Base-by-base conservation (phyloP, 2,329 filamentous ascomycete species). In the Xylariaceae sp. region DNA sequence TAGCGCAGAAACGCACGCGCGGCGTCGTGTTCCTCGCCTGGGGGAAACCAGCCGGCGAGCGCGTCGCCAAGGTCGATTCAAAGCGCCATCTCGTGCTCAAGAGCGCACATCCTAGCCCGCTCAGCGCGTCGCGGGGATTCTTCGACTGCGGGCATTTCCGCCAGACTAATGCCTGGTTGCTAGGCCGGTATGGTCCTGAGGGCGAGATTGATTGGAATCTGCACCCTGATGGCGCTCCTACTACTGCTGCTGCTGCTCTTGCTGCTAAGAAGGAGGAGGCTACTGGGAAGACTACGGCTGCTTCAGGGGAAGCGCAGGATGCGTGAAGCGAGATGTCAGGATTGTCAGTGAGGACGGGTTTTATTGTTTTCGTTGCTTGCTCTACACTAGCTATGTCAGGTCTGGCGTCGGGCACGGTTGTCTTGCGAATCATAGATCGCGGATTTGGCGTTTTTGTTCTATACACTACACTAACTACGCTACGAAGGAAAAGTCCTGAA, bases 11-110 rank as follows among this genome's bases (percentile, higher is more conserved):
- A 62, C 81, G 91, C 42, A 85, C 81, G 0, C 78, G 80, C 26
- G 94, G 94, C 1, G 92, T 99, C 1, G 94, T 96, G 4, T 99
- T 96, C 68, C 75, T 99, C 71, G 92, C 92, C 0, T 99, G 94
- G 94, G 94, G 94, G 15, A 84, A 78, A 5, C 89, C 90, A 1
- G 94, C 94, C 0, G 87, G 85, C 52, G 88, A 89, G 74, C 78
- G 92, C 52, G 89, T 95, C 19, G 74, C 79, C 40, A 87, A 84
- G 62, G 79, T 97, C 49, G 87, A 94, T 66, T 76, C 72, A 47
- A 77, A 81, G 60, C 85, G 80, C 64, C 92, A 99, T 73, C 78
- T 89, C 43, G 89, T 99, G 36, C 76, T 99, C 60, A 85, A 87
- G 72, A 88, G 85, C 65, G 91, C 92, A 47, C 94, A 99, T 73